A percentile compares a stretch with the other conserved stretches of the same genome.
Conservation (phyloP, 441 rosid species). For the Melastoma candidum region DNA sequence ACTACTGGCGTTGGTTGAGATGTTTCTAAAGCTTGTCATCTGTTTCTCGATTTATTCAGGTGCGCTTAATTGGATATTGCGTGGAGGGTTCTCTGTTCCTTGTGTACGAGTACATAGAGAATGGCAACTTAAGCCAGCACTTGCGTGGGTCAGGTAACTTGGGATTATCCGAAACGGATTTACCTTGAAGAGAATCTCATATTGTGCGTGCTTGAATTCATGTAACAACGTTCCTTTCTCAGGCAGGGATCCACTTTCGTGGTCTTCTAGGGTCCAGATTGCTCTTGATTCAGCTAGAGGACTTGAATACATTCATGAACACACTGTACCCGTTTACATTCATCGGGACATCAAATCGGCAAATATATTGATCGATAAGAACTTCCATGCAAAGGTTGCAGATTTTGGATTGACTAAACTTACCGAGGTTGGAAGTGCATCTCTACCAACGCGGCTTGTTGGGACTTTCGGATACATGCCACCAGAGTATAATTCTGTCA, state of each 20-base stretch:
- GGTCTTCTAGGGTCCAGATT: conserved; percentile 85
- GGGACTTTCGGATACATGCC: conserved; percentile 99
- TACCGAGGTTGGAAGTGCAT: conserved; percentile 68
- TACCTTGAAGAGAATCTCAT: not conserved
- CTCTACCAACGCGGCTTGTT: conserved; percentile 68
- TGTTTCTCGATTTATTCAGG: conserved; percentile 31
- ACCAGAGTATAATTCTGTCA: conserved; percentile 59
- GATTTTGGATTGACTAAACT: conserved; percentile 91
- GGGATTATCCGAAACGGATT: not conserved
- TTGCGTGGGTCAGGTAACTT: conserved; percentile 67
- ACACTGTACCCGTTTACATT: conserved; percentile 91
- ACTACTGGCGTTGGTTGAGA: too few relatives aligned
- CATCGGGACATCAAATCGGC: conserved; percentile 96
- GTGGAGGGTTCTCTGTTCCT: conserved; percentile 92
- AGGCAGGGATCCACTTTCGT: conserved; percentile 73
- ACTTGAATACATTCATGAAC: conserved; percentile 94
- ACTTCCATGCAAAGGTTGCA: conserved; percentile 87
- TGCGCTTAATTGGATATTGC: conserved; percentile 89
- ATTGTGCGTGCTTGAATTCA: conserved; percentile 4
- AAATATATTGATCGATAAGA: conserved; percentile 83
- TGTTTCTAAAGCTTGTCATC: too few relatives aligned
- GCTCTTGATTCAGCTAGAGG: conserved; percentile 98
- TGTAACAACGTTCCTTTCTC: conserved; percentile 15
- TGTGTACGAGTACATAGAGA: conserved; percentile 79
- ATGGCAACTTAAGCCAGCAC: conserved; percentile 89